phyloP scores from a whole-genome alignment of 1,284 basidiomycete species.

The Amylostereum areolatum region DNA sequence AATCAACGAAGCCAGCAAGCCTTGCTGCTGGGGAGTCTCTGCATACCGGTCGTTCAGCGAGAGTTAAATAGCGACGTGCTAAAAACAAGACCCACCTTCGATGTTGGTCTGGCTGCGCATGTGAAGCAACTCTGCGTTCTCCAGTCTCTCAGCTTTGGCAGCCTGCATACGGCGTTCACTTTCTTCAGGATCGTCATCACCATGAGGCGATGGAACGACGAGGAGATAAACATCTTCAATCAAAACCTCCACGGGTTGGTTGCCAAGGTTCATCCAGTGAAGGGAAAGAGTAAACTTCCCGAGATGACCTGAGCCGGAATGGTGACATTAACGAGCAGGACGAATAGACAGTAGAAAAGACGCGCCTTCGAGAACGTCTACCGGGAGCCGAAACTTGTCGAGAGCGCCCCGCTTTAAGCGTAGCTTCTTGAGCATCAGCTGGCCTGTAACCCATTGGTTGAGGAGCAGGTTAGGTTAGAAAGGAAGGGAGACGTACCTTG shows the following conservation, averaged over 20 bases:
- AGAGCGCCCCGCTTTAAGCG: slow-evolving; percentile 91
- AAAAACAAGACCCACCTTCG: slow-evolving; percentile 29
- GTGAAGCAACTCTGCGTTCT: slow-evolving; percentile 86
- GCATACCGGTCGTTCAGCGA: slow-evolving; percentile 6
- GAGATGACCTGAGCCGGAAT: slow-evolving; percentile 67
- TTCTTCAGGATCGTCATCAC: slow-evolving; percentile 75
- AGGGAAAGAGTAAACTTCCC: slow-evolving; percentile 90
- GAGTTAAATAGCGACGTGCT: neutral
- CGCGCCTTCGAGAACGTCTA: slow-evolving; percentile 91
- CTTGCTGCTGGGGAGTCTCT: slow-evolving; percentile 74
- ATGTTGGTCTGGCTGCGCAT: slow-evolving; percentile 58
- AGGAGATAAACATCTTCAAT: slow-evolving; percentile 96
- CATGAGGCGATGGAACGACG: slow-evolving; percentile 78
- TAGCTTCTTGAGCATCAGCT: slow-evolving; percentile 77
- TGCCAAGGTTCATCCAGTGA: slow-evolving; percentile 95
- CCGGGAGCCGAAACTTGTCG: slow-evolving; percentile 94
- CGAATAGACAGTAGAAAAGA: neutral
- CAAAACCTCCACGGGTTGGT: slow-evolving; percentile 87
- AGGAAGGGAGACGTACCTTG: slow-evolving; percentile 53
- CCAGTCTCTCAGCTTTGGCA: slow-evolving; percentile 84
- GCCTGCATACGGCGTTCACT: slow-evolving; percentile 81
- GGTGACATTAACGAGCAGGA: slow-evolving; percentile 2
- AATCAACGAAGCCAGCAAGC: slow-evolving; percentile 79
- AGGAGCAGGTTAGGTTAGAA: neutral
- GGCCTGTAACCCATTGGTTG: slow-evolving; percentile 43